Evolutionary conservation across 768 basidiomycete species (phyloP).

Genomic region (Lentinula guzmanii): DNA sequence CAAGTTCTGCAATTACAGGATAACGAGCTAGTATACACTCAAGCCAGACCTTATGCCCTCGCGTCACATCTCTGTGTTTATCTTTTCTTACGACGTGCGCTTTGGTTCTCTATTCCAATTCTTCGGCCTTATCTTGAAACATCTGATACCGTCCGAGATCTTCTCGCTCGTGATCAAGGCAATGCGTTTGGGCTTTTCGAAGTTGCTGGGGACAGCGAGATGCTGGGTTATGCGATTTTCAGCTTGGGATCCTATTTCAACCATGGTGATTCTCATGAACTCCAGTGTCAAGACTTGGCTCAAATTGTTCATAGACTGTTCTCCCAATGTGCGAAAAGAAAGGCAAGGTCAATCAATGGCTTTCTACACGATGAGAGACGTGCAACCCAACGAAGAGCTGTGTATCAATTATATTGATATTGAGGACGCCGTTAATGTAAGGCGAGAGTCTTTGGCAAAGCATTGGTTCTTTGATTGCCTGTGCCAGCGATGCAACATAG

Average conservation of each 20-base stretch:
- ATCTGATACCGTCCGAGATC: constrained; percentile 40
- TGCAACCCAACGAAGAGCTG: constrained; percentile 34
- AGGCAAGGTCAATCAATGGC: constrained; percentile 28
- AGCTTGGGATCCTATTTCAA: constrained; percentile 62
- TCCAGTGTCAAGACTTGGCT: background rate
- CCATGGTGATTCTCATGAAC: constrained; percentile 35
- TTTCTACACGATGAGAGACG: constrained; percentile 30
- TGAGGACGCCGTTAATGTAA: constrained; percentile 11
- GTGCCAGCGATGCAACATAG: constrained; percentile 16
- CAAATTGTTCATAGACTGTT: constrained; percentile 25
- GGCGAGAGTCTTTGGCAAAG: constrained; percentile 11
- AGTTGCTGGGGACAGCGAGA: constrained; percentile 42
- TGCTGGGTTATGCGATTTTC: constrained; percentile 60
- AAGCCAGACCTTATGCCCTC: constrained; percentile 43
- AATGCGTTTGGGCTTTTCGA: constrained; percentile 72
- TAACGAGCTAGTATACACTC: constrained; percentile 46
- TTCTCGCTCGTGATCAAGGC: constrained; percentile 55
- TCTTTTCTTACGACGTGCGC: constrained; percentile 39
- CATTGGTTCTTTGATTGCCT: constrained; percentile 21
- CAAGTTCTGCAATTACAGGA: constrained; percentile 50
- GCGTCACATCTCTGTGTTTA: constrained; percentile 49
- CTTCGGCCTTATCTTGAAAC: constrained; percentile 30
- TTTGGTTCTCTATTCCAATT: constrained; percentile 14
- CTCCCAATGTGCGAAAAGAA: constrained; percentile 34
- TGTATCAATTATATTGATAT: constrained; percentile 39